A percentile compares a stretch with the other conserved stretches of the same genome.
Evolutionary conservation across 2,329 filamentous ascomycete species (phyloP).

Genomic region (Amesomyces nigricolor): DNA sequence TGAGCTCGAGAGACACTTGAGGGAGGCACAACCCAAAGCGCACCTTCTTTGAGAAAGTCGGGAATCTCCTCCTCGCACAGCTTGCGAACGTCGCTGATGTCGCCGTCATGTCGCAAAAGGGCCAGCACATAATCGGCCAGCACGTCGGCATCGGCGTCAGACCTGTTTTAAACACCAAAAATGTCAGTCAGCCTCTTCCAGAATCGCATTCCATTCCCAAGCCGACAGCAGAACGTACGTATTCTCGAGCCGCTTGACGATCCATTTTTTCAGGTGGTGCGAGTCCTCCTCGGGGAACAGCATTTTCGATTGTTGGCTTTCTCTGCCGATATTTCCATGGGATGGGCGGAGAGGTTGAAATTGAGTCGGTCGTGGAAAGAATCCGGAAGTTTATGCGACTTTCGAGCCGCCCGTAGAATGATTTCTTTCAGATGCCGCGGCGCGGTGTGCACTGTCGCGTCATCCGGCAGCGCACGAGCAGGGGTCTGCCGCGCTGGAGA

Average conservation of each 20-base stretch:
- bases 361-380: neutral
- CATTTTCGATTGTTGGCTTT: constrained; percentile 37
- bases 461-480: too few relatives aligned
- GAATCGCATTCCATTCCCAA: neutral
- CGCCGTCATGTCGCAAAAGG: constrained; percentile 64
- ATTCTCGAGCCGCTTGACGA: constrained; percentile 69
- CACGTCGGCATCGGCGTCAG: constrained; percentile 74
- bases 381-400: neutral
- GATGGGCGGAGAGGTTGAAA: neutral
- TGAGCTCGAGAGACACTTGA: neutral
- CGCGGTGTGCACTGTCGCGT: too few relatives aligned
- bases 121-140: constrained; percentile 81
- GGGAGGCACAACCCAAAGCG: constrained; percentile 1
- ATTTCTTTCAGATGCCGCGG: too few relatives aligned
- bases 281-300: constrained; percentile 58
- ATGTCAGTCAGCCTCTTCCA: constrained; percentile 3
- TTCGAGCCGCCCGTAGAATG: too few relatives aligned
- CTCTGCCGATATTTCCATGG: constrained; percentile 3
- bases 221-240: constrained; percentile 47
- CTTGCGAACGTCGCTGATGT: constrained; percentile 56
- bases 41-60: constrained; percentile 69
- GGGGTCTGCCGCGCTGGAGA: too few relatives aligned
- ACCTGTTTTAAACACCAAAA: constrained; percentile 41
- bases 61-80: constrained; percentile 67
- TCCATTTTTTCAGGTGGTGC: constrained; percentile 66